Base-by-base conservation (phyloP, 352 stramenopile genomes). In the Pythium aristosporum region DNA sequence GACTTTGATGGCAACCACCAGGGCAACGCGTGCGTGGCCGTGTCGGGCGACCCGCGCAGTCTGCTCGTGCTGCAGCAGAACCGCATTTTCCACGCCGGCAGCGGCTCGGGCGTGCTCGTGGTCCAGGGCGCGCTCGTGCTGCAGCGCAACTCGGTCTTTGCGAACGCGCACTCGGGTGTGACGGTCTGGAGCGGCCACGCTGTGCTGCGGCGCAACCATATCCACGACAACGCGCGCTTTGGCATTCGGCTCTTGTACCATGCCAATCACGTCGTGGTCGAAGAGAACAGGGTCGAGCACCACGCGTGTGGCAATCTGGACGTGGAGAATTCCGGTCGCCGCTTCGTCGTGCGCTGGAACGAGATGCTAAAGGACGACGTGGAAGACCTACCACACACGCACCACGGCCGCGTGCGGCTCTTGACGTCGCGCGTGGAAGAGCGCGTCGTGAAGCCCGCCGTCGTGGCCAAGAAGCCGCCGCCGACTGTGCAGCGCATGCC, bases 291-390 rank as follows among this genome's bases (percentile, higher is more conserved):
- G 3, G 73, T 94, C 21, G 71, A 75, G 21, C 71, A 74, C n/a
- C 82, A 94, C 23, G 48, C 74, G 13, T 94, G 85, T 37, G 83
- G 83, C 1, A 89, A 87, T 34, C 72, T 94, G 9, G 85, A 94
- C 49, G 73, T 84, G 0, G 85, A 94, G 50, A 87, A 88, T 46
- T 91, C 82, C 0, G 81, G 82, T 1, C 79, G 85, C 28, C 80
- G 85, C 28, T 92, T 92, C 55, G 80, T 92, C 30, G 75, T 94
- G 25, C 85, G 85, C 5, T 84, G 79, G 71, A 92, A 91, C 65
- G 77, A 88, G 16, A 90, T 92, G 77, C 70, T 71, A 39, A 89
- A 87, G 49, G 71, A 80, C 13, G 79, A 89, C 42, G 66, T 73
- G 0, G 64, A 79, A 6, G 74, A 82, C 36, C 46, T 87, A 57